Evolutionary conservation across 495 filamentous ascomycete species (phyloP).

Genomic region (Aspergillus steynii): DNA sequence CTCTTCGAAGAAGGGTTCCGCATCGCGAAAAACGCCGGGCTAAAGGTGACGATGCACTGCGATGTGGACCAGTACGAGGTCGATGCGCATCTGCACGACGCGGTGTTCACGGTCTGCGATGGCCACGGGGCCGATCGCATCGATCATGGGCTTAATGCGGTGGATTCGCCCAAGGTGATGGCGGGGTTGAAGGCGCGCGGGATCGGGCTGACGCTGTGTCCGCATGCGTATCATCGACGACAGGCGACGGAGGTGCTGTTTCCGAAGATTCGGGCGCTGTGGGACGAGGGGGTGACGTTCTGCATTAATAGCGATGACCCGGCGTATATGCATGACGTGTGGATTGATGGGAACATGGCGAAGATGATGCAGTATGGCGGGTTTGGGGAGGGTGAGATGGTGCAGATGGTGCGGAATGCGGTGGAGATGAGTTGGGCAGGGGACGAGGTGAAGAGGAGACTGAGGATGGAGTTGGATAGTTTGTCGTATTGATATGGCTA

Average conservation of each 20-base stretch:
- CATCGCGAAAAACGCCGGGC: slow-evolving; percentile 34
- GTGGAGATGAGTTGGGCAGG: slow-evolving; percentile 44
- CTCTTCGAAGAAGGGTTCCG: slow-evolving; percentile 39
- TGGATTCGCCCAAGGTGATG: slow-evolving; percentile 33
- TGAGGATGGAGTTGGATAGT: not conserved
- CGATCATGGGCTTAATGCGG: slow-evolving; percentile 44
- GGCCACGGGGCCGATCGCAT: slow-evolving; percentile 36
- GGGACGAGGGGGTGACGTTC: slow-evolving; percentile 35
- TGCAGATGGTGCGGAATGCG: slow-evolving; percentile 34
- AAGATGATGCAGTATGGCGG: slow-evolving; percentile 35
- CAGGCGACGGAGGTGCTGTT: slow-evolving; percentile 40
- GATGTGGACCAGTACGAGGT: slow-evolving; percentile 45
- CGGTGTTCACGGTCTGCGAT: slow-evolving; percentile 31
- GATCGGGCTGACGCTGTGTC: slow-evolving; percentile 44
- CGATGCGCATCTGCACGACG: slow-evolving; percentile 36
- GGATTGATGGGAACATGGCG: slow-evolving; percentile 44
- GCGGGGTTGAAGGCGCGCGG: slow-evolving; percentile 26
- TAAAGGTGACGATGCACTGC: slow-evolving; percentile 45
- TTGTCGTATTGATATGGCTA: no score
- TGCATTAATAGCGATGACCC: slow-evolving; percentile 46
- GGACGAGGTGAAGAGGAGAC: slow-evolving; percentile 22
- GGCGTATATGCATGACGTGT: slow-evolving; percentile 44
- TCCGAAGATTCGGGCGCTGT: slow-evolving; percentile 36
- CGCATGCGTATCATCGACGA: slow-evolving; percentile 42
- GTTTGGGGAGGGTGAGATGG: slow-evolving; percentile 36